These are phyloP conservation scores for Aspergillus flavus DNA, from an alignment of 2,329 filamentous ascomycete genomes.

Conservation along the genomic window DNA sequence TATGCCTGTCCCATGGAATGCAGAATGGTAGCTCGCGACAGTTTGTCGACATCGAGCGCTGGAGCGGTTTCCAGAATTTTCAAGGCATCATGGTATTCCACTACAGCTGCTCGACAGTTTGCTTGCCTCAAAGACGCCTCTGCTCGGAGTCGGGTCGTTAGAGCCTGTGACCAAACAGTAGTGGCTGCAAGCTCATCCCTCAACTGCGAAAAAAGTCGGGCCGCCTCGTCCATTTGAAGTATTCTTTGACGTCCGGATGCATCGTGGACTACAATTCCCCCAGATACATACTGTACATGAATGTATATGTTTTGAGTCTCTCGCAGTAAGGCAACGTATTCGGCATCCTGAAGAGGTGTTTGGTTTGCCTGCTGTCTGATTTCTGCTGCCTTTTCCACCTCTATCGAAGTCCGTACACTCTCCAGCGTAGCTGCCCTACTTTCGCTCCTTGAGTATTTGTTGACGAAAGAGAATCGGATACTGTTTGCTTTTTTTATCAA, in stretches of 20 bases:
- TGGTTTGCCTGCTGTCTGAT: constrained; percentile 11
- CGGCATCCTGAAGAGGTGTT: constrained; percentile 18
- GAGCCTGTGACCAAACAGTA: constrained; percentile 23
- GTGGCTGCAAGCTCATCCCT: constrained; percentile 26
- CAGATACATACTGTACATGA: constrained; percentile 29
- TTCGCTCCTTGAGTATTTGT: constrained; percentile 22
- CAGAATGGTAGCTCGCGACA: constrained; percentile 28
- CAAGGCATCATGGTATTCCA: constrained; percentile 29
- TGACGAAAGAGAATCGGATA: constrained; percentile 33
- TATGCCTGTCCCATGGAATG: constrained; percentile 32
- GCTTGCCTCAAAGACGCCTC: constrained; percentile 27
- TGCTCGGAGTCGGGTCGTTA: constrained; percentile 23
- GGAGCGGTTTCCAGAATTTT: constrained; percentile 26
- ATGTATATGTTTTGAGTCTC: constrained; percentile 26
- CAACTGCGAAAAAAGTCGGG: constrained; percentile 32
- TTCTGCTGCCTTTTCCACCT: constrained; percentile 6
- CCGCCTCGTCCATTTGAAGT: constrained; percentile 34
- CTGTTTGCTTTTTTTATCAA: constrained; percentile 32
- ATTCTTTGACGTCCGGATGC: constrained; percentile 32
- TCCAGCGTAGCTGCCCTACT: constrained; percentile 18
- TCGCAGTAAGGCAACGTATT: constrained; percentile 21
- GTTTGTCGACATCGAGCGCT: constrained; percentile 26
- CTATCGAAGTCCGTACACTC: constrained; percentile 16
- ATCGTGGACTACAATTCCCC: constrained; percentile 31
- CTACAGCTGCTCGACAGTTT: constrained; percentile 25